phyloP scores from a whole-genome alignment of 148 eudicot genomes.

The Arbutus unedo region DNA sequence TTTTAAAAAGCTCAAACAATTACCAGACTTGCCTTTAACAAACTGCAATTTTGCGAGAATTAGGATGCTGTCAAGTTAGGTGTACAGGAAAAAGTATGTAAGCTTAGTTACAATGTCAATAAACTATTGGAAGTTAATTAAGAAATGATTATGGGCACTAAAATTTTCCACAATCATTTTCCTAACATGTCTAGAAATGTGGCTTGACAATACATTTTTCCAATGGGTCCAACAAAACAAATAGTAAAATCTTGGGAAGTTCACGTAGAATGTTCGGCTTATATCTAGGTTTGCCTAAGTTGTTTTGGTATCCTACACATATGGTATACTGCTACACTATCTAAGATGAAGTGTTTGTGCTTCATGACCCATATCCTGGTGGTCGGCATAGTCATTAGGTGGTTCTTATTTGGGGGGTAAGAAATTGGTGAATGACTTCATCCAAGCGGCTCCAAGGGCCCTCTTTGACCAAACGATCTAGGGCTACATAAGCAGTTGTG shows the following conservation, averaged over 20 bases:
- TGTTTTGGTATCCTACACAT: no score
- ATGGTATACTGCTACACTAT: neutral
- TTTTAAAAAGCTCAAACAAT: no score
- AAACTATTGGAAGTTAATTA: neutral
- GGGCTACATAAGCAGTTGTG: neutral
- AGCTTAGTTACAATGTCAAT: neutral
- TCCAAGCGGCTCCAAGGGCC: neutral
- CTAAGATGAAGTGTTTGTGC: neutral
- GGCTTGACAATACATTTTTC: neutral
- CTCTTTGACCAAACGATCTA: no score
- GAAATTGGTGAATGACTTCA: neutral
- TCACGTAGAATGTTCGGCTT: neutral
- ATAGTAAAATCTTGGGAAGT: neutral
- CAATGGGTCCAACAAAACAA: neutral
- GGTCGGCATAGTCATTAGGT: neutral
- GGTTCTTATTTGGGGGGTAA: neutral
- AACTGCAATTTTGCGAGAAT: no score
- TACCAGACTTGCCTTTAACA: no score
- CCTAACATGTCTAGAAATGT: neutral
- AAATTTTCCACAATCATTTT: neutral
- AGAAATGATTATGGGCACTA: neutral
- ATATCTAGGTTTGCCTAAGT: neutral
- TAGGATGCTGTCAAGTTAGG: no score
- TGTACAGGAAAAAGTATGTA: no score
- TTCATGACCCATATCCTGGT: neutral